These are phyloP conservation scores for Neoarthrinium moseri DNA, from an alignment of 2,329 filamentous ascomycete species.

Conservation along the genomic window DNA sequence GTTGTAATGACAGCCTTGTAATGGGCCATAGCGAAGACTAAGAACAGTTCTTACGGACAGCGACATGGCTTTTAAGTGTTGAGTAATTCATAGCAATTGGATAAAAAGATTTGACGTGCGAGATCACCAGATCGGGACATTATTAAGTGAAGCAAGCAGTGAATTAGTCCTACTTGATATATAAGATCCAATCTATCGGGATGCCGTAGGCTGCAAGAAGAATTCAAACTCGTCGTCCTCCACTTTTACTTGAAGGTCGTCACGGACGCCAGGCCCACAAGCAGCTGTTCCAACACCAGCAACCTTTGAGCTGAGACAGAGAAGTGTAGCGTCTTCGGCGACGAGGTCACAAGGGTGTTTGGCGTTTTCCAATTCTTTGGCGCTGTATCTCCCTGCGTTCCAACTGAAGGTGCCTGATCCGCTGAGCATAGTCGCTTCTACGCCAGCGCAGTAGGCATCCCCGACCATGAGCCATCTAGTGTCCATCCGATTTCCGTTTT, in stretches of 20 bases:
- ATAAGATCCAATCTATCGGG: no score
- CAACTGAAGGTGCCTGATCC: conserved; percentile 8
- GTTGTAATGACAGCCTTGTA: no score
- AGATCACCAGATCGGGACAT: no score
- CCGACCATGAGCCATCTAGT: conserved; percentile 52
- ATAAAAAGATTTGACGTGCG: no score
- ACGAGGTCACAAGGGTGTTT: conserved; percentile 14
- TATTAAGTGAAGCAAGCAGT: no score
- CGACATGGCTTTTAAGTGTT: no score
- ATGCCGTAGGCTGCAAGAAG: conserved; percentile 28
- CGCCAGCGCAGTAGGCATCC: conserved; percentile 24
- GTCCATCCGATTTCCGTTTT: conserved; percentile 63
- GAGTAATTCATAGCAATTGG: no score
- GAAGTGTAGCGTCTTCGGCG: conserved; percentile 28
- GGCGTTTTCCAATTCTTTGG: conserved; percentile 9
- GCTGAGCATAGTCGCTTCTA: conserved; percentile 21
- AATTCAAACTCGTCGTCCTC: conserved; percentile 41
- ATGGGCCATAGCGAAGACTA: no score
- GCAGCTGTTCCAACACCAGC: conserved; percentile 48
- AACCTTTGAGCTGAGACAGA: conserved; percentile 44
- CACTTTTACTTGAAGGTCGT: conserved; percentile 41
- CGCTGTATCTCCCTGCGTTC: conserved; percentile 9
- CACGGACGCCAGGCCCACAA: conserved; percentile 46
- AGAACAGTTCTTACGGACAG: no score
- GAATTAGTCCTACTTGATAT: no score